These are phyloP conservation scores for Acephala macrosclerotiorum DNA, from an alignment of 2,329 filamentous ascomycete genomes.

Conservation along the genomic window DNA sequence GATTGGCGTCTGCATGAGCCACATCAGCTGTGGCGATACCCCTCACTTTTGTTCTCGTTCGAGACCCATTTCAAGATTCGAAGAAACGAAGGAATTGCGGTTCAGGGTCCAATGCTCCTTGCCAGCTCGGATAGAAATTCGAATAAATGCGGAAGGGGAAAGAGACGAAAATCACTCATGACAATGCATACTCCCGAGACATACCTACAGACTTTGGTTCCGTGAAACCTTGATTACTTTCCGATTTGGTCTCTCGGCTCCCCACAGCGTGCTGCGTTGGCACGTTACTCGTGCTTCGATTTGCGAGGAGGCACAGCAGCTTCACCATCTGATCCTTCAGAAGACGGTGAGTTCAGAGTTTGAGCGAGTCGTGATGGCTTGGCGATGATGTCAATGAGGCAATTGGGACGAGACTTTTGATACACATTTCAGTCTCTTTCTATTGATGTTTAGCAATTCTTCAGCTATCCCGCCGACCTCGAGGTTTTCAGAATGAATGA, in stretches of 20 bases:
- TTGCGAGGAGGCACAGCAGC: background rate
- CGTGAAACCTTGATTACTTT: background rate
- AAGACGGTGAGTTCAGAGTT: background rate
- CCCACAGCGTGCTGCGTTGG: background rate
- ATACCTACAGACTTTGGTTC: background rate
- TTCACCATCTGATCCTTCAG: background rate
- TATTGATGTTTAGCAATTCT: background rate
- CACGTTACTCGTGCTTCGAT: background rate
- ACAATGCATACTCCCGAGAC: background rate
- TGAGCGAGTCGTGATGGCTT: background rate
- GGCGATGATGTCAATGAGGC: slow-evolving; percentile 3
- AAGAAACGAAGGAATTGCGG: background rate
- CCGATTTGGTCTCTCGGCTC: background rate
- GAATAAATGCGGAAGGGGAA: background rate
- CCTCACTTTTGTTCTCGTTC: background rate
- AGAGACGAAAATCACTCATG: background rate
- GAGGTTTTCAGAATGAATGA: background rate
- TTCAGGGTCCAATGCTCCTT: background rate
- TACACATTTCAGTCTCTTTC: too few relatives aligned
- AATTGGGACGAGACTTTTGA: too few relatives aligned
- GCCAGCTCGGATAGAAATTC: background rate
- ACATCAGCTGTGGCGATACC: slow-evolving; percentile 19
- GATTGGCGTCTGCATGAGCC: slow-evolving; percentile 8
- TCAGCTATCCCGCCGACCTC: background rate
- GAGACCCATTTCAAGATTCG: too few relatives aligned